Evolutionary conservation across 2,329 filamentous ascomycete species (phyloP).

Genomic region (Coleophoma crateriformis): DNA sequence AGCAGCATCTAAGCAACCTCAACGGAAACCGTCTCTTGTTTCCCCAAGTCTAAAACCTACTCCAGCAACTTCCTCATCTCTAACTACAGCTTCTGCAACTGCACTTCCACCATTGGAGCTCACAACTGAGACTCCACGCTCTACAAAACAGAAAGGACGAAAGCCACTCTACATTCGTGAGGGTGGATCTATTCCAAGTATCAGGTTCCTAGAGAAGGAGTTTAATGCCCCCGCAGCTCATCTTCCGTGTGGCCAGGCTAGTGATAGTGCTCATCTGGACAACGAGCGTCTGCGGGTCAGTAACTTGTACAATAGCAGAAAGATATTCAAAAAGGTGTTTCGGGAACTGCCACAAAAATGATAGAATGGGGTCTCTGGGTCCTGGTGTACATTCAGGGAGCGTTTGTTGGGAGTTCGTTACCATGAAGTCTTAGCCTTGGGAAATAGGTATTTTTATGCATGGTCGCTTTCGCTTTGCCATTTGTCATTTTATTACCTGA

Average conservation of each 20-base stretch:
- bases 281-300: constrained; percentile 87
- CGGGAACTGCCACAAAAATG: constrained; percentile 27
- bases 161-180: constrained; percentile 91
- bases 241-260: constrained; percentile 89
- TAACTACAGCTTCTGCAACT: constrained; percentile 33
- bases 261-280: constrained; percentile 87
- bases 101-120: constrained; percentile 15
- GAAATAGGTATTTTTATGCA: too few species aligned
- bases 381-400: too few species aligned
- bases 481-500: too few species aligned
- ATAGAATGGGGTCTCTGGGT: not conserved
- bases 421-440: too few species aligned
- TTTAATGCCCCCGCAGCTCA: constrained; percentile 89
- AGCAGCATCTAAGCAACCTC: constrained; percentile 25
- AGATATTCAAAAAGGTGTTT: constrained; percentile 88
- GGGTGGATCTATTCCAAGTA: constrained; percentile 90
- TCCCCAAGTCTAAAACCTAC: constrained; percentile 30
- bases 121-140: constrained; percentile 3
- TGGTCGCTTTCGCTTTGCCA: too few species aligned
- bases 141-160: constrained; percentile 20
- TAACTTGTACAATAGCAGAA: constrained; percentile 85
- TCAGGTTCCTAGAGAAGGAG: constrained; percentile 90
- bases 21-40: constrained; percentile 11
- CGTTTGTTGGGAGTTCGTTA: too few species aligned
- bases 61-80: constrained; percentile 44